A percentile compares a stretch with the other conserved stretches of the same genome.
Evolutionary conservation across 345 rosid genomes (phyloP).

Genomic region (Arabidopsis suecica): DNA sequence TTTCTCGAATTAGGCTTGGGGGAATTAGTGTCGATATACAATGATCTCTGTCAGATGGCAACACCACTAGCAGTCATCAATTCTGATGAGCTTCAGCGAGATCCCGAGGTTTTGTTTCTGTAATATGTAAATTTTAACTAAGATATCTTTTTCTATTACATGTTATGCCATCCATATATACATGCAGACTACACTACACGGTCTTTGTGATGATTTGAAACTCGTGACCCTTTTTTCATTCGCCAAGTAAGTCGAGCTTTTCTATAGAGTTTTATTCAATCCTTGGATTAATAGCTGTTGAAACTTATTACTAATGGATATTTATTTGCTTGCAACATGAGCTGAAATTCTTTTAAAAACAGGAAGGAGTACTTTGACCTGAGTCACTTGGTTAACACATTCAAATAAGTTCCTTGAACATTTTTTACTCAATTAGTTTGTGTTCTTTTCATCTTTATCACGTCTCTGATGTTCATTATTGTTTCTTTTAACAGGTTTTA

Average conservation of each 20-base stretch:
- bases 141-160: neutral
- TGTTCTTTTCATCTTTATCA: no score
- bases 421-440: no score
- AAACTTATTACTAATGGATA: neutral
- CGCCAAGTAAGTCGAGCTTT: conserved; percentile 60
- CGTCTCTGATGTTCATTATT: no score
- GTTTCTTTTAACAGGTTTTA: no score
- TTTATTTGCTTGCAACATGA: neutral
- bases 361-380: no score
- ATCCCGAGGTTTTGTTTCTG: conserved; percentile 70
- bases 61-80: conserved; percentile 69
- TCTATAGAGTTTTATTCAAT: neutral
- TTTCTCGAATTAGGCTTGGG: conserved; percentile 77
- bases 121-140: conserved; percentile 3
- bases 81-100: conserved; percentile 70
- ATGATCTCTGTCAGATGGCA: conserved; percentile 74
- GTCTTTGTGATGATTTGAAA: conserved; percentile 82
- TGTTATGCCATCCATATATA: conserved; percentile 9
- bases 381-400: conserved; percentile 42
- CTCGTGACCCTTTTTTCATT: conserved; percentile 77
- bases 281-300: neutral
- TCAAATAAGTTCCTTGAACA: no score
- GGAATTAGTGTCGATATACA: conserved; percentile 72
- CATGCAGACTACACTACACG: conserved; percentile 62
- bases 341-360: no score